These are phyloP conservation scores for Priceomyces haplophilus DNA, from an alignment of 805 yeast genomes.

Conservation along the genomic window DNA sequence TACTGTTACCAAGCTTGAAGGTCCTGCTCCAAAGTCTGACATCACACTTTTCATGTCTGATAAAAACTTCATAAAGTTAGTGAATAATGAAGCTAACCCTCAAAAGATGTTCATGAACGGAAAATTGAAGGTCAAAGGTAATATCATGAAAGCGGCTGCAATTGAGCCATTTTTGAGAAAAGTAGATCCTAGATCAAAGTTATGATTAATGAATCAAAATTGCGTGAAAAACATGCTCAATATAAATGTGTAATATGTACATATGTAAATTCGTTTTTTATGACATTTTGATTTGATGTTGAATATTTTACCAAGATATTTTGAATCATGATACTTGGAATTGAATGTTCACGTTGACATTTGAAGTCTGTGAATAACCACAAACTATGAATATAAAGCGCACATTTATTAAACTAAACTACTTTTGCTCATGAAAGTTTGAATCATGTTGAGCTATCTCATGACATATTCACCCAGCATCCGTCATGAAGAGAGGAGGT, in stretches of 20 bases:
- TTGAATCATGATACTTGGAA: no score
- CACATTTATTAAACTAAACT: background rate
- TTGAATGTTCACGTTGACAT: no score
- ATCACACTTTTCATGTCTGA: conserved; percentile 58
- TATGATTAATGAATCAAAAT: conserved; percentile 14
- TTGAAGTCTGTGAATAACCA: no score
- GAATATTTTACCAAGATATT: background rate
- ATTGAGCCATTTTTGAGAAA: conserved; percentile 60
- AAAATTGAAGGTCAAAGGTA: conserved; percentile 76
- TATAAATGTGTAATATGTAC: background rate
- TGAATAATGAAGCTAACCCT: conserved; percentile 70
- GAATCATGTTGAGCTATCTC: no score
- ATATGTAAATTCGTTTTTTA: background rate
- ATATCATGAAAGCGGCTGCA: conserved; percentile 77
- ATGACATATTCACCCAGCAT: conserved; percentile 10
- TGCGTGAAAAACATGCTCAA: background rate
- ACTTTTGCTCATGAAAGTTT: background rate
- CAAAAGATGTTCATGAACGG: conserved; percentile 77
- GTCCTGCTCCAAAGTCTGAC: conserved; percentile 48
- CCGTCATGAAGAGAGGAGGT: conserved; percentile 28
- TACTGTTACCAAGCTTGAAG: conserved; percentile 33
- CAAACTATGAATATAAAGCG: no score
- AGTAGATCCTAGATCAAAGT: conserved; percentile 36
- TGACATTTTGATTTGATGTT: background rate
- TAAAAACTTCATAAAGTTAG: conserved; percentile 59